These are phyloP conservation scores for Suhomyces atakaporum DNA, from an alignment of 1,139 yeast species.

Conservation along the genomic window DNA sequence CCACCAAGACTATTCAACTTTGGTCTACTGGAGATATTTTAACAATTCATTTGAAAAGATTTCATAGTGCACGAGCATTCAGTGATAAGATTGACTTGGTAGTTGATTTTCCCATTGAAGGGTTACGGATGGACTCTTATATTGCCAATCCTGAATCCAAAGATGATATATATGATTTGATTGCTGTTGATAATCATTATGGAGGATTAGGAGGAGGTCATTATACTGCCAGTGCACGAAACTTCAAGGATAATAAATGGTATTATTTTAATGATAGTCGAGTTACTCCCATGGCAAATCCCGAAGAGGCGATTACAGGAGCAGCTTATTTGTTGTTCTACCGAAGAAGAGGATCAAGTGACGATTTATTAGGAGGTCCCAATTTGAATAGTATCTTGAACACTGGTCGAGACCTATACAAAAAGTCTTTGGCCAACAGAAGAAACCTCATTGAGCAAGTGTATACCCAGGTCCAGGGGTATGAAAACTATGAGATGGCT, in stretches of 20 bases:
- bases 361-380: conserved; percentile 39
- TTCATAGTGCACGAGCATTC: conserved; percentile 80
- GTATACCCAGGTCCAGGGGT: conserved; percentile 23
- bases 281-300: conserved; percentile 60
- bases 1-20: conserved; percentile 85
- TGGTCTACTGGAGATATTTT: conserved; percentile 93
- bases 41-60: conserved; percentile 86
- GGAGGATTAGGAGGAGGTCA: conserved; percentile 99
- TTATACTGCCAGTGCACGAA: conserved; percentile 87
- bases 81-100: conserved; percentile 87
- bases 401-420: conserved; percentile 15
- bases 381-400: conserved; percentile 21
- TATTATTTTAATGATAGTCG: conserved; percentile 87
- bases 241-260: conserved; percentile 79
- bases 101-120: conserved; percentile 86
- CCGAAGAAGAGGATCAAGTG: conserved; percentile 50
- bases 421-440: conserved; percentile 14
- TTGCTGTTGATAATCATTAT: conserved; percentile 93
- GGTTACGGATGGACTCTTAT: conserved; percentile 67
- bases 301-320: conserved; percentile 65
- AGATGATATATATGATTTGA: conserved; percentile 67
- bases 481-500: conserved; percentile 15
- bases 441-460: conserved; percentile 22
- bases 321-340: conserved; percentile 90
- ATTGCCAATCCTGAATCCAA: conserved; percentile 38